Percentiles rank a stretch among this genome's conserved stretches.
Evolutionary conservation across 1,284 basidiomycete genomes (phyloP).

Genomic region (Puccinia triticina): DNA sequence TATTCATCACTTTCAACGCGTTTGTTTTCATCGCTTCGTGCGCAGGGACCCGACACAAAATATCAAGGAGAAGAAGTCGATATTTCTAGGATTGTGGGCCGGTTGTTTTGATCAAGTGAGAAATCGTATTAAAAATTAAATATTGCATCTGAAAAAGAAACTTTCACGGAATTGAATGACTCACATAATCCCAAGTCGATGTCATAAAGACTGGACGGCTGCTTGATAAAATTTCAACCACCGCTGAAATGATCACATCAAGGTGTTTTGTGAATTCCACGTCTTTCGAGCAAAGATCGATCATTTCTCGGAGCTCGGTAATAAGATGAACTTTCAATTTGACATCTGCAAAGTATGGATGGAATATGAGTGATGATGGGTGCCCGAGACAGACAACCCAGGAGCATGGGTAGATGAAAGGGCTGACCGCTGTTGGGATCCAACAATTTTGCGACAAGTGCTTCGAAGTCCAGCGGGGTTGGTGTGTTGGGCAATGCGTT

Average conservation of each 20-base stretch:
- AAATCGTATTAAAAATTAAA: conserved; percentile 39
- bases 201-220: conserved; percentile 77
- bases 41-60: conserved; percentile 82
- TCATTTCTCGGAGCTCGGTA: conserved; percentile 79
- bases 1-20: conserved; percentile 70
- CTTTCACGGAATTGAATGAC: conserved; percentile 53
- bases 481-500: conserved; percentile 9
- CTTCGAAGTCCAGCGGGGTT: conserved; percentile 54
- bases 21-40: conserved; percentile 77
- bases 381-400: not conserved
- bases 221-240: conserved; percentile 76
- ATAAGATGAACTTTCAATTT: conserved; percentile 69
- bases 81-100: conserved; percentile 66
- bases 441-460: conserved; percentile 54
- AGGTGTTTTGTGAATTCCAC: conserved; percentile 73
- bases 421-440: conserved; percentile 54
- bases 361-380: not conserved
- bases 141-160: conserved; percentile 45
- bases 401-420: not conserved
- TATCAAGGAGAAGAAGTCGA: conserved; percentile 80
- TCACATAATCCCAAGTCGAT: conserved; percentile 73
- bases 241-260: conserved; percentile 70
- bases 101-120: conserved; percentile 14
- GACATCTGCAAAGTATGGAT: conserved; percentile 51
- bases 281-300: conserved; percentile 76